Percentiles rank a stretch among this genome's conserved stretches.
phyloP scores from a whole-genome alignment of 2,329 filamentous ascomycete species.

The Ophiostoma perfectum region DNA sequence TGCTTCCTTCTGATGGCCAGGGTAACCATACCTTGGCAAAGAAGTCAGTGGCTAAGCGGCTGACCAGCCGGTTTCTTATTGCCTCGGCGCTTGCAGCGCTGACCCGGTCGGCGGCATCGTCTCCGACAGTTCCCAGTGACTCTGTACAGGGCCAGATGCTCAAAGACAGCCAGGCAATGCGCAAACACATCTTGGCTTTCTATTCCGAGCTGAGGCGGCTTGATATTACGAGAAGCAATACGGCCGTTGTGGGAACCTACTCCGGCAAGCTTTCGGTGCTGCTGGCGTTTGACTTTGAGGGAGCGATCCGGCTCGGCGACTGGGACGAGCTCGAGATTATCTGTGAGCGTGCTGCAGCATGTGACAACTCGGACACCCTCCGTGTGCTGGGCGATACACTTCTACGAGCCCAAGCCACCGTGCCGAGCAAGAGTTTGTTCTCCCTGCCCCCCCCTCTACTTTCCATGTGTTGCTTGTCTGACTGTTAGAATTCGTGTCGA shows the following conservation, averaged over 20 bases:
- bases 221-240: slow-evolving; percentile 35
- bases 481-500: slow-evolving; percentile 44
- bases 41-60: slow-evolving; percentile 47
- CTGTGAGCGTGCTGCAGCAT: slow-evolving; percentile 47
- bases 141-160: slow-evolving; percentile 40
- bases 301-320: slow-evolving; percentile 57
- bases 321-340: slow-evolving; percentile 62
- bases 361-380: slow-evolving; percentile 43
- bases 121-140: slow-evolving; percentile 44
- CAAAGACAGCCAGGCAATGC: slow-evolving; percentile 57
- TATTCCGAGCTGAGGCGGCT: slow-evolving; percentile 40
- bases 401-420: slow-evolving; percentile 45
- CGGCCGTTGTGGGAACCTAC: slow-evolving; percentile 36
- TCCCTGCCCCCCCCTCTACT: too few species aligned
- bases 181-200: slow-evolving; percentile 57
- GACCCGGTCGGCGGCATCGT: slow-evolving; percentile 37
- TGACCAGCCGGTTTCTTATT: slow-evolving; percentile 67
- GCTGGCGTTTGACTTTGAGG: slow-evolving; percentile 75
- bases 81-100: slow-evolving; percentile 47
- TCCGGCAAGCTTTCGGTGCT: slow-evolving; percentile 58
- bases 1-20: slow-evolving; percentile 41
- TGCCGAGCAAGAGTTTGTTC: slow-evolving; percentile 12
- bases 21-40: slow-evolving; percentile 32
- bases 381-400: slow-evolving; percentile 63
- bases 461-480: slow-evolving; percentile 10